A percentile compares a stretch with the other conserved stretches of the same genome.
phyloP scores from a whole-genome alignment of 1,139 yeast species.

The Lodderomyces metapsilosis region DNA sequence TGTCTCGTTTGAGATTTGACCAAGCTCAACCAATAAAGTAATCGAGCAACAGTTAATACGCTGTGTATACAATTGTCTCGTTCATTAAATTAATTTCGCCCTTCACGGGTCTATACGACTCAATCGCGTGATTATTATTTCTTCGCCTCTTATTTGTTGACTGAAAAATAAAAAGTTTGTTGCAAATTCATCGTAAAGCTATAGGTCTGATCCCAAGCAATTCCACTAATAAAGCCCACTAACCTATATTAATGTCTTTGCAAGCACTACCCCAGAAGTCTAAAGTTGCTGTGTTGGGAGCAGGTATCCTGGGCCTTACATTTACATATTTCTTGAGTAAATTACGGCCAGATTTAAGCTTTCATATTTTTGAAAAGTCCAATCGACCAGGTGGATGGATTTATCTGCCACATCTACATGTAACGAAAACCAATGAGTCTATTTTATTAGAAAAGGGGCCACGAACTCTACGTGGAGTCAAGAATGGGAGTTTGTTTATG shows the following conservation, averaged over 20 bases:
- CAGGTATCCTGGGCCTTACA: constrained; percentile 84
- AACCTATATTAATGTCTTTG: too few species aligned
- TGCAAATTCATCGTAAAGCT: not conserved
- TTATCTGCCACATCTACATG: constrained; percentile 31
- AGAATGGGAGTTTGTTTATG: constrained; percentile 61
- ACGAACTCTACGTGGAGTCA: constrained; percentile 67
- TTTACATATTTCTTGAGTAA: constrained; percentile 70
- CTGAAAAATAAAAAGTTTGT: not conserved
- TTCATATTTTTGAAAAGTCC: constrained; percentile 60
- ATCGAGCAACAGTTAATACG: too few species aligned
- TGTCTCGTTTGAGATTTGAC: too few species aligned
- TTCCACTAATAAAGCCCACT: too few species aligned
- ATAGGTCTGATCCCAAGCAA: too few species aligned
- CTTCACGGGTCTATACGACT: too few species aligned
- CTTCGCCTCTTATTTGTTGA: not conserved
- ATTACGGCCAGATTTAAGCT: constrained; percentile 67
- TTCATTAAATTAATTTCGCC: too few species aligned
- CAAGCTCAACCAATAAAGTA: too few species aligned
- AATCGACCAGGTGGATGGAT: constrained; percentile 79
- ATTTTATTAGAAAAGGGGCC: constrained; percentile 69
- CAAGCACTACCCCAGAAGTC: constrained; percentile 27
- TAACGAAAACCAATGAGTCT: constrained; percentile 6
- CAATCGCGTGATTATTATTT: not conserved
- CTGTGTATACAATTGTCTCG: too few species aligned
- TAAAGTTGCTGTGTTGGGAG: constrained; percentile 70